phyloP scores from a whole-genome alignment of 2,329 filamentous ascomycete genomes.

The Stachybotrys echinatus region DNA sequence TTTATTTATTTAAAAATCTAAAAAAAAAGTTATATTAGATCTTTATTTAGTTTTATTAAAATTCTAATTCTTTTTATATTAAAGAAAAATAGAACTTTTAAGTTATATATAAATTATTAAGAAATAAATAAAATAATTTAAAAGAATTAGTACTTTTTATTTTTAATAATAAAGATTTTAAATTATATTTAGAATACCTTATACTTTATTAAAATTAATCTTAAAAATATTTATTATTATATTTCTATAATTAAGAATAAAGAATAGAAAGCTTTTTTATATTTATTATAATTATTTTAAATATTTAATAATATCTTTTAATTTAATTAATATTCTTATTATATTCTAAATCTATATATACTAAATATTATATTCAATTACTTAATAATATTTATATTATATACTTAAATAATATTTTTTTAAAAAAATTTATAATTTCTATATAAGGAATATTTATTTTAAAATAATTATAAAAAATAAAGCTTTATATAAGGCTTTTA shows the following conservation, averaged over 20 bases:
- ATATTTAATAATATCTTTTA: neutral
- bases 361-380: too few species aligned
- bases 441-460: slow-evolving; percentile 8
- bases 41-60: slow-evolving; percentile 3
- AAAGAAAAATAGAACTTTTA: slow-evolving; percentile 2
- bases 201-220: too few species aligned
- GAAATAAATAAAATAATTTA: too few species aligned
- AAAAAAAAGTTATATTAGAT: slow-evolving; percentile 4
- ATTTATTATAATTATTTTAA: slow-evolving; percentile 11
- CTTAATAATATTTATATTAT: too few species aligned
- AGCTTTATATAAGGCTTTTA: slow-evolving; percentile 7
- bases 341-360: too few species aligned
- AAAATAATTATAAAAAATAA: slow-evolving; percentile 3
- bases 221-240: slow-evolving; percentile 9
- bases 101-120: too few species aligned
- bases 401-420: neutral
- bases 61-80: slow-evolving; percentile 6
- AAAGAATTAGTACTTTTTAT: too few species aligned
- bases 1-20: slow-evolving; percentile 3
- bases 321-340: neutral
- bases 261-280: slow-evolving; percentile 5
- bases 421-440: slow-evolving; percentile 3
- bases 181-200: too few species aligned
- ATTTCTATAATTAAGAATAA: too few species aligned
- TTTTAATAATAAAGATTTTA: too few species aligned